Base-by-base conservation (phyloP, 2,329 filamentous ascomycete species). In the Delphinella strobiligena region DNA sequence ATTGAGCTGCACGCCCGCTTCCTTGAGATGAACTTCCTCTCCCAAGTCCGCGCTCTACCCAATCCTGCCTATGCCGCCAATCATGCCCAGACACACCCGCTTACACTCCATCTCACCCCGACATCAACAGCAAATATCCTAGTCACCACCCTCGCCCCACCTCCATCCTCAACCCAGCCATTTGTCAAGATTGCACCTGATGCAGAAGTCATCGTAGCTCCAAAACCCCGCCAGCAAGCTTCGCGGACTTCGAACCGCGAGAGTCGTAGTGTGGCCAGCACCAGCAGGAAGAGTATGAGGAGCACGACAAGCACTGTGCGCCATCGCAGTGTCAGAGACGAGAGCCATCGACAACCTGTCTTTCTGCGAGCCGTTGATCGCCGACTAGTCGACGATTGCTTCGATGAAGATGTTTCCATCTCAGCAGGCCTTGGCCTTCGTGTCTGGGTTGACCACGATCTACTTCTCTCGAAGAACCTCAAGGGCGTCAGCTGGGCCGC, bases 1-100 rank as follows among this genome's bases (percentile, higher is more conserved):
- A 96, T 98, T 51, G 91, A 98, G 61, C 69, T 98, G 2, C 91
- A 98, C 65, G 91, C 91, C 4, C 91, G 82, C 12, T 98, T 96
- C 55, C 69, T 98, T 37, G 91, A 98, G 56, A 71, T 95, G 48
- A 96, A 98, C 59, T 78, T 98, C 38, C 69, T 94, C 22, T 83
- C 81, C 33, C 91, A 98, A 64, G 88, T 98, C 51, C 81, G 91
- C 52, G 89, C 89, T 14, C 69, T 98, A 16, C 89, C 89, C 17
- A 96, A 95, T 59, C 89, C 89, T 14, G 47, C 50, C 9, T 36
- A 40, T 12, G 67, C 72, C 17, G 83, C 77, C 56, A 68, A 63
- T 32, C 66, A 70, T 17, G 66, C 56, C 2, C 65, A 69, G 27
- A 66, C 78, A 19, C 88, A 98, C 58, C 81, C 88, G 10, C 67